A percentile compares a stretch with the other conserved stretches of the same genome.
phyloP scores from a whole-genome alignment of 306 rosid species.

The Elaeagnus macrophylla region DNA sequence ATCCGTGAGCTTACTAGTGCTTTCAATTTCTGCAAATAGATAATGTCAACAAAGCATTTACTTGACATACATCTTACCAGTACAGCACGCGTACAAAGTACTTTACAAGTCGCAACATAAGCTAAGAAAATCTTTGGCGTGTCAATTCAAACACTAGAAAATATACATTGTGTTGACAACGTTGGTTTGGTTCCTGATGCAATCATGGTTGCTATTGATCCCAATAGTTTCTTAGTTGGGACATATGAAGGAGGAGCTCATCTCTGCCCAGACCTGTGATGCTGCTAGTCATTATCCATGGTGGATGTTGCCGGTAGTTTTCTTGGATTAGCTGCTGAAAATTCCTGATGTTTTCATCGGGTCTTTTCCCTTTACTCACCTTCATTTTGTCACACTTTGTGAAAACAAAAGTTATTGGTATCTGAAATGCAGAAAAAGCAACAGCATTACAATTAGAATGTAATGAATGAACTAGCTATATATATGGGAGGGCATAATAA shows the following conservation, averaged over 20 bases:
- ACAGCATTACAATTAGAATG: background rate
- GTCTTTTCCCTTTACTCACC: conserved; percentile 59
- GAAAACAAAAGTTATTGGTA: conserved; percentile 78
- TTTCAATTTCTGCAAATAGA: no score
- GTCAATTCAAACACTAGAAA: background rate
- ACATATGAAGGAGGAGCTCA: conserved; percentile 76
- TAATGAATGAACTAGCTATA: background rate
- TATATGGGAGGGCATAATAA: background rate
- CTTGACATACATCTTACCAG: no score
- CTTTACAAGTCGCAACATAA: background rate
- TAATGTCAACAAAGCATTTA: no score
- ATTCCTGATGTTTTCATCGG: conserved; percentile 67
- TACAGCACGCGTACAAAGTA: background rate
- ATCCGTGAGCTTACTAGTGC: no score
- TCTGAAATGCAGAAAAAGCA: conserved; percentile 37
- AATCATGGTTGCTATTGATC: conserved; percentile 33
- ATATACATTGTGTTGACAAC: background rate
- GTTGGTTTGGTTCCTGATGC: conserved; percentile 1
- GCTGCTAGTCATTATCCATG: conserved; percentile 96
- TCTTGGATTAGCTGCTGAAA: conserved; percentile 67
- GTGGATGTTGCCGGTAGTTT: conserved; percentile 61
- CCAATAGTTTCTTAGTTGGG: conserved; percentile 86
- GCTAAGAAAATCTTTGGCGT: background rate
- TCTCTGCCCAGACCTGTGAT: conserved; percentile 83
- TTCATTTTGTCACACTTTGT: conserved; percentile 86